Evolutionary conservation across 192 early-diverging fungal species (phyloP), one percentile per base, ranked within the genome.

Genomic region (Oehlia diaphana): DNA sequence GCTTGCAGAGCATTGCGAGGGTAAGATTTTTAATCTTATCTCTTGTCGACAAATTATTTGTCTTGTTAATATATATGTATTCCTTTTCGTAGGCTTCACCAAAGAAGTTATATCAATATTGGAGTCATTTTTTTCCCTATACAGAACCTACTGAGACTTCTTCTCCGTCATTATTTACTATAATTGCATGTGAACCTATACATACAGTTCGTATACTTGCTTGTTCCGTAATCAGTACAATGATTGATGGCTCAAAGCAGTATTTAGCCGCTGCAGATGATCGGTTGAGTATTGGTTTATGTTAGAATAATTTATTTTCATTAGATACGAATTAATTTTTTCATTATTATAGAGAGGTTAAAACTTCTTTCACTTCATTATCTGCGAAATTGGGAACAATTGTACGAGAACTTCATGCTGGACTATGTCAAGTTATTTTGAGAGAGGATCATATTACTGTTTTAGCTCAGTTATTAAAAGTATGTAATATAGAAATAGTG

Each of bases 201-300:
- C 53, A 49, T 12, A 86, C 79, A 9, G 87, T 90, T 16, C 87
- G 89, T 2, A 79, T 79, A 8, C 80, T 86, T 9, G 88, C 84
- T 0, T 89, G 88, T 49, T 82, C 87, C 23, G 77, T 82, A 0
- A 79, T 90, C 8, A 78, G 70, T 2, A 79, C 85, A 35, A 86
- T 90, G 58, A 50, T 90, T 9, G 84, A 88, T 80, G 82, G 77
- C 8, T 86, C 88, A 2, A 90, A 87, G 39, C 86, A 87, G 49
- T 90, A 88, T 81, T 66, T 90, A 42, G 81, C 84, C 4, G 82
- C 87, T 79, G 88, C 89, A 31, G 85, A 84, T 47, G 89, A 89
- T 79, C 85, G 86, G 79, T 85, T 74, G 67, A 31, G 63, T 70
- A 21, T 37, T 49, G 0, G 5, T n/a, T 35, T 61, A 31, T 47